phyloP scores from a whole-genome alignment of 257 asterid species.

The Cordia subcordata region DNA sequence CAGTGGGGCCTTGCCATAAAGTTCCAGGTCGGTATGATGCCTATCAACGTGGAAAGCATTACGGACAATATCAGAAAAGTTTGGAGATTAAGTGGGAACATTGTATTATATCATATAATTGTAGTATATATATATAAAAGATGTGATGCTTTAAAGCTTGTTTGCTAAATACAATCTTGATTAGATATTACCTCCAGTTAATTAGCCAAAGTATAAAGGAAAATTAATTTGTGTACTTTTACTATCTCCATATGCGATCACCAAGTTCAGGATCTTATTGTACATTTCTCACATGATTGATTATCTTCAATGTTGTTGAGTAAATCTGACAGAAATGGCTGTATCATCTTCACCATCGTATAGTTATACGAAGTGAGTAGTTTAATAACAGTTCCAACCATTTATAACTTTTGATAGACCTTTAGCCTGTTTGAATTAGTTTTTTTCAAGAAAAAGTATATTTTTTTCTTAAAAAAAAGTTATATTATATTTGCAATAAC shows the following conservation, averaged over 20 bases:
- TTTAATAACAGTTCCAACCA: no score
- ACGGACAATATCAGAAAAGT: conserved; percentile 12
- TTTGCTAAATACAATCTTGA: conserved; percentile 3
- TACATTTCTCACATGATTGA: no score
- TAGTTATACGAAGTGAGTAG: no score
- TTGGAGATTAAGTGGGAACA: conserved; percentile 14
- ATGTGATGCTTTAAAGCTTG: conserved; percentile 12
- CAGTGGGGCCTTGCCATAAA: conserved; percentile 54
- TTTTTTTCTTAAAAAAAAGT: no score
- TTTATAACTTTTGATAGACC: no score
- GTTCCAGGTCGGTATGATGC: conserved; percentile 47
- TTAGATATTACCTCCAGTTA: conserved; percentile 6
- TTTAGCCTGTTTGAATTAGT: no score
- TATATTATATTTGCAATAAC: no score
- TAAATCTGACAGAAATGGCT: no score
- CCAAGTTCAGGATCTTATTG: no score
- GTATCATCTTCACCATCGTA: no score
- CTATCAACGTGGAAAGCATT: conserved; percentile 40
- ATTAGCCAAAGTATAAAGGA: neutral
- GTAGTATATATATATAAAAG: conserved; percentile 12
- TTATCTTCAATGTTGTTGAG: no score
- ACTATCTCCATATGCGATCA: neutral
- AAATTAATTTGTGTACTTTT: neutral
- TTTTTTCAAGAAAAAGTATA: no score
- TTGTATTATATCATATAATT: conserved; percentile 2